Evolutionary conservation across 345 rosid species (phyloP), one percentile per base, ranked within the genome.

Genomic region (Turritis glabra): DNA sequence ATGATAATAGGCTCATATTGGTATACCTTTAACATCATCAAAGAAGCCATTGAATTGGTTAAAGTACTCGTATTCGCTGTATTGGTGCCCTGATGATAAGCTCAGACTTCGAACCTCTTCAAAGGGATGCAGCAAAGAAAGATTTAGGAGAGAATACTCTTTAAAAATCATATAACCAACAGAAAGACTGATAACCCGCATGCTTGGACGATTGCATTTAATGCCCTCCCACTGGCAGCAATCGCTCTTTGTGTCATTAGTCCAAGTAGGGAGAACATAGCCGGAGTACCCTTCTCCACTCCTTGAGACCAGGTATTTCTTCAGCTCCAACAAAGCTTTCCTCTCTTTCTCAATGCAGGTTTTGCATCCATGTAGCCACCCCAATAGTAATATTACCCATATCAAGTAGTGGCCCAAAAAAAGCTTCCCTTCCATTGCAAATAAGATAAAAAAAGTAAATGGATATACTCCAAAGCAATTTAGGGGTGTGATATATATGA

Each of bases 81-180:
- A 38, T 38, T 40, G 17, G 7, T 40, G 5, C 44, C 44, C n/a
- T 5, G 7, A 35, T 10, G 41, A 32, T 40, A 40, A 40, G 46
- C 6, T 5, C 17, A 40, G 17, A 40, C 46, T 40, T 2, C 46
- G 27, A 33, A 58, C 5, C 4, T 60, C 48, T 22, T 60, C 65
- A 35, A 60, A 60, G 12, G 48, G 65, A 35, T 60, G 48, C n/a
- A 60, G 1, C 46, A 60, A 21, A 5, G 65, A 60, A 38, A 60
- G 65, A 14, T 60, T 60, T 6, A 60, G 2, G 9, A 21, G 19
- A 38, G 2, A 40, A 21, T 1, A 0, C 17, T 37, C 17, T 37
- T 21, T 13, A 23, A 21, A 8, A 1, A 2, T 1, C 26, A 33
- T 13, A 1, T 1, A 5, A 23, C 44, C n/a, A 5, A 32, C 1